Evolutionary conservation across 75 land plant genomes (phyloP).

Genomic region (Selaginella moellendorffii): DNA sequence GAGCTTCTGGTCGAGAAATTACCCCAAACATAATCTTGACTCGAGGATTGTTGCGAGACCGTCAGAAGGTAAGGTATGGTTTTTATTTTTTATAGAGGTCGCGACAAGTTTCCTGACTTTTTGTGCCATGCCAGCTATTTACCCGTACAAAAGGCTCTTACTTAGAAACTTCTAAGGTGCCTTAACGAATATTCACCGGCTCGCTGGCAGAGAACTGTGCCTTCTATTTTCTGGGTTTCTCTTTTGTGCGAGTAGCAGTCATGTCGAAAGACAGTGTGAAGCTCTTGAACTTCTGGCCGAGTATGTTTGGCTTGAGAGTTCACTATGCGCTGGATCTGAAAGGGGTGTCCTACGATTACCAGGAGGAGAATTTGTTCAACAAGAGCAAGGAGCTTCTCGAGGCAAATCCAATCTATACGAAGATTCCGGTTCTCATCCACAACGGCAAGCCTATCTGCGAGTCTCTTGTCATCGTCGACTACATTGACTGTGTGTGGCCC

Average conservation of each 20-base stretch:
- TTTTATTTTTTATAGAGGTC: too few relatives aligned
- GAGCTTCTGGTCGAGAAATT: too few relatives aligned
- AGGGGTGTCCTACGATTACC: conserved; percentile 13
- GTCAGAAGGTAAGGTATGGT: too few relatives aligned
- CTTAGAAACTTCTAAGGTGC: neutral
- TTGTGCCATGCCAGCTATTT: neutral
- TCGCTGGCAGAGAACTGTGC: neutral
- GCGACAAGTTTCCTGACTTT: too few relatives aligned
- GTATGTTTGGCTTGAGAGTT: conserved; percentile 15
- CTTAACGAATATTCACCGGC: neutral
- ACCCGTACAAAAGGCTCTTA: neutral
- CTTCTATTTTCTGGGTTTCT: neutral
- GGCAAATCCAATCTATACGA: too few relatives aligned
- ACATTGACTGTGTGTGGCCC: too few relatives aligned
- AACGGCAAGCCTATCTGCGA: too few relatives aligned
- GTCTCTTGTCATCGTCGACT: too few relatives aligned
- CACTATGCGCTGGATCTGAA: conserved; percentile 11
- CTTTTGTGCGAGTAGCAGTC: neutral
- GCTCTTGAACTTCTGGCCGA: conserved; percentile 16
- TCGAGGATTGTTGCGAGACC: too few relatives aligned
- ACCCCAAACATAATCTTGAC: too few relatives aligned
- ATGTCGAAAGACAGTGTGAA: neutral
- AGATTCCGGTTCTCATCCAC: too few relatives aligned
- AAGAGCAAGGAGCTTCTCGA: conserved; percentile 15
- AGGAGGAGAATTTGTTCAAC: conserved; percentile 9